These are phyloP conservation scores for Fusarium xyrophilum DNA, from an alignment of 2,329 filamentous ascomycete species.

Conservation along the genomic window DNA sequence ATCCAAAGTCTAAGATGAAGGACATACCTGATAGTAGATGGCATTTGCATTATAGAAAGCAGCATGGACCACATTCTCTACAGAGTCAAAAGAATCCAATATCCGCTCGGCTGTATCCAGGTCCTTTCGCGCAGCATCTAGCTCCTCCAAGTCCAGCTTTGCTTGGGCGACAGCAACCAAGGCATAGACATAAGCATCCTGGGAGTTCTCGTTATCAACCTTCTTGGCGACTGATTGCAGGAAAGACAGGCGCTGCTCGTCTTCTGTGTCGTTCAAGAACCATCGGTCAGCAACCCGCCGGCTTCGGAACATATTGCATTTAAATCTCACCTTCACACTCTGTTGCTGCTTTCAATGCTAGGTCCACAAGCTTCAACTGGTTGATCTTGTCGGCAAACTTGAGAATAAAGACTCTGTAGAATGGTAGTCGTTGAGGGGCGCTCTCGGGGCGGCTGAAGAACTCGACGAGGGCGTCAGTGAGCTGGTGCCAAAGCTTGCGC, in stretches of 20 bases:
- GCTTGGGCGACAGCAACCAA: constrained; percentile 88
- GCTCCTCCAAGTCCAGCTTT: constrained; percentile 79
- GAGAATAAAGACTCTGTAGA: constrained; percentile 94
- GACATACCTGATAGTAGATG: constrained; percentile 81
- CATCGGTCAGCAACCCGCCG: constrained; percentile 16
- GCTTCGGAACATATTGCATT: constrained; percentile 5
- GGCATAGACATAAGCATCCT: constrained; percentile 95
- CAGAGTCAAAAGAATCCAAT: constrained; percentile 89
- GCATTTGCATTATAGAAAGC: constrained; percentile 96
- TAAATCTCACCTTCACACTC: constrained; percentile 76
- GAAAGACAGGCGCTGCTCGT: constrained; percentile 84
- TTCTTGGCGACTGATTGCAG: constrained; percentile 82
- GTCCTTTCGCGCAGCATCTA: constrained; percentile 84
- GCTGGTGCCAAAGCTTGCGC: constrained; percentile 98
- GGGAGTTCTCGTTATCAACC: constrained; percentile 89
- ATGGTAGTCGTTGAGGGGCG: constrained; percentile 80
- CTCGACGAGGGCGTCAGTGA: constrained; percentile 85
- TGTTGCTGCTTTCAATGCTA: constrained; percentile 85
- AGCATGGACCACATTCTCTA: constrained; percentile 94
- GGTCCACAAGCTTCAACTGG: constrained; percentile 92
- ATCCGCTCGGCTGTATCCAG: constrained; percentile 87
- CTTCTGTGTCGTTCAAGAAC: constrained; percentile 62
- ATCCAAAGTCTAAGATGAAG: not conserved
- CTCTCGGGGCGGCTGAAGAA: constrained; percentile 88
- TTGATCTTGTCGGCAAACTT: constrained; percentile 99